Percentiles rank a stretch among this genome's conserved stretches.
Evolutionary conservation across 108 stramenopile species (phyloP).

Genomic region (Cyclostephanos tholiformis): DNA sequence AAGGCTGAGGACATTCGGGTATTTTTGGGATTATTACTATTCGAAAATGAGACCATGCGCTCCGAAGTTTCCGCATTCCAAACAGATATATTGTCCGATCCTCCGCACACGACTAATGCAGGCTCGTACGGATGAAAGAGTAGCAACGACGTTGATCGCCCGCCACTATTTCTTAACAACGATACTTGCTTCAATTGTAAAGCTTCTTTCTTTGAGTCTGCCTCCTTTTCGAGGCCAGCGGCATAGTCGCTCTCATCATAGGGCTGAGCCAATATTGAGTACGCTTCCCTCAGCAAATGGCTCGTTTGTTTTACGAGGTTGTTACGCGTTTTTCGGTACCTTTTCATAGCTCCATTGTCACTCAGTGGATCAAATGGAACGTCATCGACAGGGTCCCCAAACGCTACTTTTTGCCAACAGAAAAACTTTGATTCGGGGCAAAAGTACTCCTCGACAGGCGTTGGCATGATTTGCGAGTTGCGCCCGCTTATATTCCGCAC

Average conservation of each 20-base stretch:
- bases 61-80: slow-evolving; percentile 80
- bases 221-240: slow-evolving; percentile 48
- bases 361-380: slow-evolving; percentile 72
- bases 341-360: slow-evolving; percentile 67
- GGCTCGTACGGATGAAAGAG: slow-evolving; percentile 94
- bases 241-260: slow-evolving; percentile 42
- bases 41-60: slow-evolving; percentile 53
- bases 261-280: slow-evolving; percentile 58
- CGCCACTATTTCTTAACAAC: slow-evolving; percentile 67
- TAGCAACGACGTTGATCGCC: slow-evolving; percentile 77
- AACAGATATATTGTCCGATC: slow-evolving; percentile 70
- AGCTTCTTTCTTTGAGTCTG: slow-evolving; percentile 56
- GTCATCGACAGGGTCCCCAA: slow-evolving; percentile 45
- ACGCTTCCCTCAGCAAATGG: slow-evolving; percentile 58
- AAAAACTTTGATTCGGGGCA: slow-evolving; percentile 76
- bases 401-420: slow-evolving; percentile 70
- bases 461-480: background rate
- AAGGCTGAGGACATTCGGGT: slow-evolving; percentile 83
- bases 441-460: slow-evolving; percentile 26
- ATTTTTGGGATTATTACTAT: slow-evolving; percentile 63
- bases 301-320: slow-evolving; percentile 46
- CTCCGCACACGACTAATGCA: slow-evolving; percentile 82
- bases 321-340: slow-evolving; percentile 75
- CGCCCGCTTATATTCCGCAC: background rate
- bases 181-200: slow-evolving; percentile 72